These are phyloP conservation scores for Hericium erinaceus DNA, from an alignment of 768 basidiomycete genomes.

Conservation along the genomic window DNA sequence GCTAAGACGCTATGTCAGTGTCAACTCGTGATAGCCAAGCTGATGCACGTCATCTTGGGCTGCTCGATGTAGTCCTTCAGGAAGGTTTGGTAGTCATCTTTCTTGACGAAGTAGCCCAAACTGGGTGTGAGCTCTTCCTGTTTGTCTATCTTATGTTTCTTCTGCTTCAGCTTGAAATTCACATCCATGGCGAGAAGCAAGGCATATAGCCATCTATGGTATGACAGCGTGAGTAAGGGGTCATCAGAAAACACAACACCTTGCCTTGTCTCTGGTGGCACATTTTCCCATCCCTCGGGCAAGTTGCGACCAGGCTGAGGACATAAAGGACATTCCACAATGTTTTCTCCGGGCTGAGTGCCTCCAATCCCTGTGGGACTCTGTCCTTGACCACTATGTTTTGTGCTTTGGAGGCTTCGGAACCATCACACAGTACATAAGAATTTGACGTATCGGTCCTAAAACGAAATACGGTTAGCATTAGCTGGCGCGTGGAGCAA, in stretches of 20 bases:
- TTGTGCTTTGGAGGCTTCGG: neutral
- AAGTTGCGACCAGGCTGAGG: slow-evolving; percentile 5
- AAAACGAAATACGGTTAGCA: neutral
- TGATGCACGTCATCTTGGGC: neutral
- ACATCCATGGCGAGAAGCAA: neutral
- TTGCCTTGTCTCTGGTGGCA: neutral
- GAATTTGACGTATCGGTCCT: slow-evolving; percentile 2
- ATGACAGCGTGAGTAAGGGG: neutral
- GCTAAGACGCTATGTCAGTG: neutral
- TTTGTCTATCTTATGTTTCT: neutral
- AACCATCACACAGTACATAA: neutral
- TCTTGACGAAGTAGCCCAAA: neutral
- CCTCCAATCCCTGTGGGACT: slow-evolving; percentile 1
- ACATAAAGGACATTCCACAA: slow-evolving; percentile 5
- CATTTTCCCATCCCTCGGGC: slow-evolving; percentile 2
- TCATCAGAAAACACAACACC: neutral
- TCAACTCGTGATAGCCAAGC: too few species aligned
- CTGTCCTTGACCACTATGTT: neutral
- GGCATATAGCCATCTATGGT: slow-evolving; percentile 1
- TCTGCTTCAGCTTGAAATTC: slow-evolving; percentile 2
- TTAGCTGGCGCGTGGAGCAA: neutral
- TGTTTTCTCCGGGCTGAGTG: neutral
- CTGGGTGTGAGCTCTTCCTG: neutral
- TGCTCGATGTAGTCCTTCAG: neutral
- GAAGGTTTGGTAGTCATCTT: neutral